Evolutionary conservation across 371 early-diverging fungal genomes (phyloP).

Genomic region (Syncephalastrum sp.): DNA sequence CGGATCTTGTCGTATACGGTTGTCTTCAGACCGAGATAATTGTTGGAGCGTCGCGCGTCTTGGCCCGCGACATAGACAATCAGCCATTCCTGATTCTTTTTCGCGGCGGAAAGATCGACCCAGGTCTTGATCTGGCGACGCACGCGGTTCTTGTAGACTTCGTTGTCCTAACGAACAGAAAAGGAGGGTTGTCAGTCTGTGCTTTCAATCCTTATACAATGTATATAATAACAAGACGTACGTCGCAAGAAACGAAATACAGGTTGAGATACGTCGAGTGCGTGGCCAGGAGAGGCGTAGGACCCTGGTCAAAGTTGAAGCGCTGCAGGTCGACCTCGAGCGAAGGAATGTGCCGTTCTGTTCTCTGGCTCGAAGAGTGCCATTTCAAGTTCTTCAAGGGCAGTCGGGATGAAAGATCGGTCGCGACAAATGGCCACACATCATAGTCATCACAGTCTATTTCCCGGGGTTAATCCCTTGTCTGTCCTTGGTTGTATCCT

Average conservation of each 20-base stretch:
- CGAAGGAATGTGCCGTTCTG: constrained; percentile 56
- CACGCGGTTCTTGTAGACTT: constrained; percentile 75
- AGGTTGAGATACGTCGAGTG: constrained; percentile 77
- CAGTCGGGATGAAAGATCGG: constrained; percentile 69
- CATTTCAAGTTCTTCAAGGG: constrained; percentile 86
- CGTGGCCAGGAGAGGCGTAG: constrained; percentile 58
- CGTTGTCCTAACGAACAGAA: constrained; percentile 64
- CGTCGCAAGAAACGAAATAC: constrained; percentile 82
- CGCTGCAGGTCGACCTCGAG: constrained; percentile 73
- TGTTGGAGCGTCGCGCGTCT: constrained; percentile 60
- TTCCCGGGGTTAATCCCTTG: background rate
- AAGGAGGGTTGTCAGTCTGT: background rate
- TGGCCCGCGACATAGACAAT: constrained; percentile 81
- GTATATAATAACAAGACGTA: constrained; percentile 75
- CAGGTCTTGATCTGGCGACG: constrained; percentile 80
- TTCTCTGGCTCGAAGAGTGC: constrained; percentile 68
- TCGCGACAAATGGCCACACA: constrained; percentile 72
- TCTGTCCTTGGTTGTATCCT: background rate
- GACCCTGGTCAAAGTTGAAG: constrained; percentile 52
- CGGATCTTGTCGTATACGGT: constrained; percentile 85
- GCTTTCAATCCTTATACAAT: constrained; percentile 74
- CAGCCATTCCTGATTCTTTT: constrained; percentile 91
- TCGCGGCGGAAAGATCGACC: constrained; percentile 71
- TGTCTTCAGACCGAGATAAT: constrained; percentile 66
- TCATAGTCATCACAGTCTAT: constrained; percentile 76